A percentile compares a stretch with the other conserved stretches of the same genome.
These are phyloP conservation scores for Amaranthus tricolor DNA, from an alignment of 179 eudicot genomes.

Conservation along the genomic window DNA sequence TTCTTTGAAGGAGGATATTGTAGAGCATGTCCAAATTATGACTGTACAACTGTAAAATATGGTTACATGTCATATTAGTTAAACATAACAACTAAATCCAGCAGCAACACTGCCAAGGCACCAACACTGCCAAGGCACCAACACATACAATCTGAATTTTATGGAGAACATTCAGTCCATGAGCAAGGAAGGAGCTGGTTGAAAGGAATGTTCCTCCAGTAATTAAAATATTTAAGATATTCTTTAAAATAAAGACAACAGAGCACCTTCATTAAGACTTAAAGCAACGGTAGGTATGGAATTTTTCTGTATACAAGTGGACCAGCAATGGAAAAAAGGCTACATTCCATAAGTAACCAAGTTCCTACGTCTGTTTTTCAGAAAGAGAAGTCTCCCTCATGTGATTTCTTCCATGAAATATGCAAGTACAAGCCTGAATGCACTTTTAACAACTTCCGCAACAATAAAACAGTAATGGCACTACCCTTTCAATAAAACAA, in stretches of 20 bases:
- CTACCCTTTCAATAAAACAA: background rate
- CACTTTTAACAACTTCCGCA: background rate
- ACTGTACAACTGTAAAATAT: background rate
- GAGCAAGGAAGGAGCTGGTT: background rate
- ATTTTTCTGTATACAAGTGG: conserved; percentile 8
- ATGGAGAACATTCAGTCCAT: background rate
- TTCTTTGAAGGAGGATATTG: background rate
- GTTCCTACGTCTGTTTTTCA: background rate
- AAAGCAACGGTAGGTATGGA: conserved; percentile 11
- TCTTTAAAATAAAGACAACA: background rate
- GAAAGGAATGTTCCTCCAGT: conserved; percentile 4
- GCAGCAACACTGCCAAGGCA: background rate
- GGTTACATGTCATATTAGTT: background rate
- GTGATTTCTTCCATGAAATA: conserved; percentile 20
- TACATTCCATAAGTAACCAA: background rate
- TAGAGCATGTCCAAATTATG: background rate
- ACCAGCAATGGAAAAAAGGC: conserved; percentile 13
- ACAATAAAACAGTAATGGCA: background rate
- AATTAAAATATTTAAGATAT: background rate
- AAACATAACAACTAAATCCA: too few species aligned
- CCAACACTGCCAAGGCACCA: background rate
- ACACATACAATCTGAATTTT: conserved; percentile 3
- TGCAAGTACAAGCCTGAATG: conserved; percentile 10
- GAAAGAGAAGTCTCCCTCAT: conserved; percentile 17
- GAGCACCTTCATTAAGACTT: background rate